A percentile compares a stretch with the other conserved stretches of the same genome.
Evolutionary conservation across 108 stramenopile genomes (phyloP).

Genomic region (Skeletonema marinoi): DNA sequence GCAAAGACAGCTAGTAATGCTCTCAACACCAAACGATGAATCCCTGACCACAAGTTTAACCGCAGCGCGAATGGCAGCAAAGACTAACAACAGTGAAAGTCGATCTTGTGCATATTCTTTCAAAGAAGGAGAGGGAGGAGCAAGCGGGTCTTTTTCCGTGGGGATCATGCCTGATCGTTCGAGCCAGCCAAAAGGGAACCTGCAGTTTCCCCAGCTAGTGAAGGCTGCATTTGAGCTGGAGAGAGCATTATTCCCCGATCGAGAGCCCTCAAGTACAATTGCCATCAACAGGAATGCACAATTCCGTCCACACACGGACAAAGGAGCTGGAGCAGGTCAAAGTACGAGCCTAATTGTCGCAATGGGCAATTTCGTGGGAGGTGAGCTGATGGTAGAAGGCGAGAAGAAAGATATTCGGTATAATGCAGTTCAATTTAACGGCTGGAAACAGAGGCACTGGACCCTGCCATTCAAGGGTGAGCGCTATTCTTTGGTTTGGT

Average conservation of each 20-base stretch:
- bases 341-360: slow-evolving; percentile 90
- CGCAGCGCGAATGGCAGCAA: slow-evolving; percentile 50
- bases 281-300: slow-evolving; percentile 96
- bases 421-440: slow-evolving; percentile 90
- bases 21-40: slow-evolving; percentile 50
- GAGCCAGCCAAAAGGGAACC: slow-evolving; percentile 80
- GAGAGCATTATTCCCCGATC: slow-evolving; percentile 65
- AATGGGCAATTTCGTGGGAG: slow-evolving; percentile 87
- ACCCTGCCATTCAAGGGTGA: slow-evolving; percentile 93
- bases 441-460: slow-evolving; percentile 95
- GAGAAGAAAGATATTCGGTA: slow-evolving; percentile 88
- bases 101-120: slow-evolving; percentile 70
- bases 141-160: slow-evolving; percentile 79
- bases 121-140: slow-evolving; percentile 72
- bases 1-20: slow-evolving; percentile 83
- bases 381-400: slow-evolving; percentile 92
- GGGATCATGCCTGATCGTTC: slow-evolving; percentile 75
- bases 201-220: slow-evolving; percentile 79
- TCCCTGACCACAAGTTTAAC: slow-evolving; percentile 45
- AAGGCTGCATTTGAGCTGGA: slow-evolving; percentile 83
- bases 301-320: slow-evolving; percentile 88
- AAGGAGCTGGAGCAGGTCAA: slow-evolving; percentile 94
- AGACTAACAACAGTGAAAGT: slow-evolving; percentile 32
- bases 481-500: slow-evolving; percentile 94
- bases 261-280: slow-evolving; percentile 91